phyloP scores from a whole-genome alignment of 2,329 filamentous ascomycete genomes.

The Ploettnerulaceae sp. region DNA sequence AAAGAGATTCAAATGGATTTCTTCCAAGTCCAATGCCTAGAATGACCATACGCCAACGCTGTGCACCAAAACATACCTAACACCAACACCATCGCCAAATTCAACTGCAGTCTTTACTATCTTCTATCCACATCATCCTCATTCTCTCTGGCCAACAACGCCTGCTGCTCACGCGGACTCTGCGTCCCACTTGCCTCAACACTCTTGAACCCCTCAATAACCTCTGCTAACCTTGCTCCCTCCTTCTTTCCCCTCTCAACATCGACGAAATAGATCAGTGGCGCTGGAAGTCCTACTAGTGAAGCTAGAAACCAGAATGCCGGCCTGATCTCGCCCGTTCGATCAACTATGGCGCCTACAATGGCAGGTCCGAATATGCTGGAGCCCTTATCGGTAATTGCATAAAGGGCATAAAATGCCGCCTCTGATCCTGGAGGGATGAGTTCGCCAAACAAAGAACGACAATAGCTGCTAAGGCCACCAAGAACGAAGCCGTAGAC shows the following conservation, averaged over 20 bases:
- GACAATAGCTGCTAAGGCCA: slow-evolving; percentile 87
- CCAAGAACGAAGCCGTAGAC: slow-evolving; percentile 92
- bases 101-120: neutral
- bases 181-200: slow-evolving; percentile 10
- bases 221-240: slow-evolving; percentile 57
- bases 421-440: slow-evolving; percentile 93
- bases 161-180: slow-evolving; percentile 14
- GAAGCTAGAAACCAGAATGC: slow-evolving; percentile 89
- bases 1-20: too few species aligned
- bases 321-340: slow-evolving; percentile 71
- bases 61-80: neutral
- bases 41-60: neutral
- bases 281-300: slow-evolving; percentile 79
- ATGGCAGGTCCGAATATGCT: slow-evolving; percentile 92
- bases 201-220: slow-evolving; percentile 50
- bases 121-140: slow-evolving; percentile 7
- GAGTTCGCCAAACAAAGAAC: slow-evolving; percentile 85
- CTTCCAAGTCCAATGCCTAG: neutral
- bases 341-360: slow-evolving; percentile 87
- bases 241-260: slow-evolving; percentile 73
- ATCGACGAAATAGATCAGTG: slow-evolving; percentile 79
- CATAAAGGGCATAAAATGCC: slow-evolving; percentile 81
- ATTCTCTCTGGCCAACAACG: slow-evolving; percentile 14
- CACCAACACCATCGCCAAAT: neutral
- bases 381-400: slow-evolving; percentile 94